phyloP scores from a whole-genome alignment of 768 basidiomycete genomes.

The Hemileccinum rubropunctum region DNA sequence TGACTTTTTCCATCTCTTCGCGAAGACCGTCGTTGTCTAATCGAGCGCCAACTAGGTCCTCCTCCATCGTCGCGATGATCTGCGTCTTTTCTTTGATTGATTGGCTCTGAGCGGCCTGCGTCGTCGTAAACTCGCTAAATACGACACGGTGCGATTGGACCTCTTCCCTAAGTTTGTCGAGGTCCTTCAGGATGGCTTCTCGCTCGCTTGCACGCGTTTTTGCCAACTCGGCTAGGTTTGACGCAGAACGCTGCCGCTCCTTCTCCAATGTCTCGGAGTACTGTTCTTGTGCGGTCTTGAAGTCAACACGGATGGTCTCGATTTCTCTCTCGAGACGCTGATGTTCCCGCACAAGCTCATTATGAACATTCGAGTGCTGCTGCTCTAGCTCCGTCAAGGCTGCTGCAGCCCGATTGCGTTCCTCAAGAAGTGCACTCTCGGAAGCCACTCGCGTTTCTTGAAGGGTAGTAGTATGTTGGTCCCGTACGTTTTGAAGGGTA shows the following conservation, averaged over 20 bases:
- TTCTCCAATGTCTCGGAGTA: slow-evolving; percentile 21
- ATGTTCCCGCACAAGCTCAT: slow-evolving; percentile 36
- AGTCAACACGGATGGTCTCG: slow-evolving; percentile 50
- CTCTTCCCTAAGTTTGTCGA: slow-evolving; percentile 47
- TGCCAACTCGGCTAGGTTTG: slow-evolving; percentile 16
- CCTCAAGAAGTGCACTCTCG: slow-evolving; percentile 39
- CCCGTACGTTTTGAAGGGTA: slow-evolving; percentile 37
- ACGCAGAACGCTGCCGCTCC: slow-evolving; percentile 28
- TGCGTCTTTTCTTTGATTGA: slow-evolving; percentile 50
- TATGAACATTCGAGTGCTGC: slow-evolving; percentile 48
- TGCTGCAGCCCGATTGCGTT: slow-evolving; percentile 44
- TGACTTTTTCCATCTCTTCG: slow-evolving; percentile 44
- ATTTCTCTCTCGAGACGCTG: slow-evolving; percentile 48
- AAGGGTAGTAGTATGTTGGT: slow-evolving; percentile 33
- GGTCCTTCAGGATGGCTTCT: slow-evolving; percentile 41
- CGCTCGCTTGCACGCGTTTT: slow-evolving; percentile 20
- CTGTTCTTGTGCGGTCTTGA: slow-evolving; percentile 25
- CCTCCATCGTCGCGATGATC: slow-evolving; percentile 46
- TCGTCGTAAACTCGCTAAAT: slow-evolving; percentile 39
- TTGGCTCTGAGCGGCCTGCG: slow-evolving; percentile 44
- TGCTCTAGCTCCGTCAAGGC: slow-evolving; percentile 49
- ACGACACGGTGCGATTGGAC: slow-evolving; percentile 49
- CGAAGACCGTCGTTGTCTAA: slow-evolving; percentile 44
- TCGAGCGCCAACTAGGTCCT: slow-evolving; percentile 42
- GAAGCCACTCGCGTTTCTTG: slow-evolving; percentile 35